Percentiles rank a stretch among this genome's conserved stretches.
Conservation (phyloP, 176 grass and related monocot genomes). For the Avena eriantha region DNA sequence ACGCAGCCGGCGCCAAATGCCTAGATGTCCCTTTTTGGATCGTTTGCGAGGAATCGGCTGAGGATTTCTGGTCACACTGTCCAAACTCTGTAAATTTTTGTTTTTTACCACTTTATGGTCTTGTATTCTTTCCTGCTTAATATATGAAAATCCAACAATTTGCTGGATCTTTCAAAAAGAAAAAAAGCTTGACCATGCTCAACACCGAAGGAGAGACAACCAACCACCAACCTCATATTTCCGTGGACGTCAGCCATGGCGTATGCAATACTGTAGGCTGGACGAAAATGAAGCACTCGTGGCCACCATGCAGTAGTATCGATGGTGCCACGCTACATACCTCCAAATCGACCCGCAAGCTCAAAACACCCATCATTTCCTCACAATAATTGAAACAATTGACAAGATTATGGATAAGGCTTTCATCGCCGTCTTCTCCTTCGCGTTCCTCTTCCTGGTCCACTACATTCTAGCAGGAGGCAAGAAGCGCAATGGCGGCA, state of each 20-base stretch:
- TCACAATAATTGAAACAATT: not conserved
- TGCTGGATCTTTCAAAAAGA: too few relatives aligned
- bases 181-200: not conserved
- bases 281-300: not conserved
- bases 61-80: too few relatives aligned
- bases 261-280: not conserved
- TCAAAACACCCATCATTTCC: not conserved
- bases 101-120: too few relatives aligned
- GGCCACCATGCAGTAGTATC: not conserved
- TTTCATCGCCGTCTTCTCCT: conserved; percentile 18
- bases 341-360: not conserved
- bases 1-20: not conserved
- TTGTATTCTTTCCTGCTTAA: too few relatives aligned
- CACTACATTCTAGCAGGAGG: conserved; percentile 27
- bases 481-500: not conserved
- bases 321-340: not conserved
- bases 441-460: conserved; percentile 43
- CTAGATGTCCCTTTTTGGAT: too few relatives aligned
- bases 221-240: not conserved
- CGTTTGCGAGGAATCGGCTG: too few relatives aligned
- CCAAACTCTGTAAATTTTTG: too few relatives aligned
- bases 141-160: too few relatives aligned
- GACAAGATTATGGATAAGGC: conserved; percentile 14
- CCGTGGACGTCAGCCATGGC: not conserved
- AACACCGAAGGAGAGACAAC: not conserved